phyloP scores from a whole-genome alignment of 768 basidiomycete species.

The Gloeostereum incarnatum region DNA sequence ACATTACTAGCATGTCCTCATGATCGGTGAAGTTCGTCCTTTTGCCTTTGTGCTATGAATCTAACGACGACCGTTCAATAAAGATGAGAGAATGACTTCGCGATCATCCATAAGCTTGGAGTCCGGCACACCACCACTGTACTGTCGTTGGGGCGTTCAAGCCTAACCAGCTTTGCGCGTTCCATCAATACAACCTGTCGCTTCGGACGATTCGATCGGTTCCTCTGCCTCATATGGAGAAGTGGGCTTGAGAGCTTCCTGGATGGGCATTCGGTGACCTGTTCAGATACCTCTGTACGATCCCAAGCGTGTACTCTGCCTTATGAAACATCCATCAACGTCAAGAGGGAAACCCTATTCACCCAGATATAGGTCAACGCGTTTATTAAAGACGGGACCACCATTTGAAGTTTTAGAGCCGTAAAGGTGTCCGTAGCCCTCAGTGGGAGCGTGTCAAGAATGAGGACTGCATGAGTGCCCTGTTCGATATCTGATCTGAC shows the following conservation, averaged over 20 bases:
- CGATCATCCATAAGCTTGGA: slow-evolving; percentile 68
- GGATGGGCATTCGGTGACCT: too few relatives aligned
- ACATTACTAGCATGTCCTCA: background rate
- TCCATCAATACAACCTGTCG: slow-evolving; percentile 56
- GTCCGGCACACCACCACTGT: slow-evolving; percentile 55
- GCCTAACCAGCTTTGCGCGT: slow-evolving; percentile 34
- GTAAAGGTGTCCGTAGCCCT: too few relatives aligned
- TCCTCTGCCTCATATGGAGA: slow-evolving; percentile 31
- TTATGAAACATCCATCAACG: too few relatives aligned
- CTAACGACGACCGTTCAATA: slow-evolving; percentile 24
- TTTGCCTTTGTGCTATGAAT: slow-evolving; percentile 80
- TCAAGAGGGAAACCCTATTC: too few relatives aligned
- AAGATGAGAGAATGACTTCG: slow-evolving; percentile 47
- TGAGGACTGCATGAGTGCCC: too few relatives aligned
- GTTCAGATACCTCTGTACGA: too few relatives aligned
- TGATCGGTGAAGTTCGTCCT: slow-evolving; percentile 13
- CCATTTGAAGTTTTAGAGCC: too few relatives aligned
- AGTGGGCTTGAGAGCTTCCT: slow-evolving; percentile 32
- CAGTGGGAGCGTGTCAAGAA: too few relatives aligned
- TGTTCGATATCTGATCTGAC: too few relatives aligned
- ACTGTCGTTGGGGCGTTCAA: slow-evolving; percentile 54
- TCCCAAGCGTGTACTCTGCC: too few relatives aligned
- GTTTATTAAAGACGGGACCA: too few relatives aligned
- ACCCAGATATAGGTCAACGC: too few relatives aligned
- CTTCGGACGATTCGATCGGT: slow-evolving; percentile 37